These are phyloP conservation scores for Aspergillus hancockii DNA, from an alignment of 495 filamentous ascomycete species.

Conservation along the genomic window DNA sequence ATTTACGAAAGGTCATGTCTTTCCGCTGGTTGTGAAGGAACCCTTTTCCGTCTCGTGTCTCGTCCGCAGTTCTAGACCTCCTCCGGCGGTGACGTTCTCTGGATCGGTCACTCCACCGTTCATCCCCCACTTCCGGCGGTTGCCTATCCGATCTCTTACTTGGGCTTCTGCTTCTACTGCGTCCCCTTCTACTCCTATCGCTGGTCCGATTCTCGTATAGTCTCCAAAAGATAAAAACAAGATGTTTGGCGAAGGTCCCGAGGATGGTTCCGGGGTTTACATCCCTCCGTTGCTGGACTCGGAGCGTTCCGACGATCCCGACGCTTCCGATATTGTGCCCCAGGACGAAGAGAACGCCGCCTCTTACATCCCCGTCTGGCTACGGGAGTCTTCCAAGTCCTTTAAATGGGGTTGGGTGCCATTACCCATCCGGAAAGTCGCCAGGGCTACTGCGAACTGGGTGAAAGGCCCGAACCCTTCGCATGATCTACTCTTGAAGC, in stretches of 20 bases:
- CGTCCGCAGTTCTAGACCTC: slow-evolving; percentile 18
- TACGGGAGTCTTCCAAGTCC: slow-evolving; percentile 54
- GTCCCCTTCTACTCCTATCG: slow-evolving; percentile 5
- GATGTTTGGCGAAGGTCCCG: slow-evolving; percentile 41
- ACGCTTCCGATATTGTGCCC: slow-evolving; percentile 40
- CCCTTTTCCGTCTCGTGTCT: not conserved
- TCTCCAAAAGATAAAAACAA: slow-evolving; percentile 7
- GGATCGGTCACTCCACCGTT: slow-evolving; percentile 13
- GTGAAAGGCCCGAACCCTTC: slow-evolving; percentile 70
- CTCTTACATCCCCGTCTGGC: slow-evolving; percentile 48
- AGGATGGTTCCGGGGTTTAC: slow-evolving; percentile 37
- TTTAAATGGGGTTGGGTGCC: slow-evolving; percentile 57
- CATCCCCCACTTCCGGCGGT: slow-evolving; percentile 16
- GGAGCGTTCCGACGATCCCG: slow-evolving; percentile 43
- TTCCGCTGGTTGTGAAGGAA: slow-evolving; percentile 20
- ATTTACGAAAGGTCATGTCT: slow-evolving; percentile 3
- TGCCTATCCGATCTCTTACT: slow-evolving; percentile 6
- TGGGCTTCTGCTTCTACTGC: not conserved
- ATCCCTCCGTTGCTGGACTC: slow-evolving; percentile 38
- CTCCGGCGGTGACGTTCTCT: slow-evolving; percentile 2
- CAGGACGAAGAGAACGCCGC: slow-evolving; percentile 40
- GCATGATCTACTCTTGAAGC: slow-evolving; percentile 62
- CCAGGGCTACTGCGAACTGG: slow-evolving; percentile 58
- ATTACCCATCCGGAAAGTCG: slow-evolving; percentile 48
- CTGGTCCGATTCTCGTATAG: slow-evolving; percentile 13